These are phyloP conservation scores for Fraxinus velutina DNA, from an alignment of 305 asterid genomes.

Conservation along the genomic window DNA sequence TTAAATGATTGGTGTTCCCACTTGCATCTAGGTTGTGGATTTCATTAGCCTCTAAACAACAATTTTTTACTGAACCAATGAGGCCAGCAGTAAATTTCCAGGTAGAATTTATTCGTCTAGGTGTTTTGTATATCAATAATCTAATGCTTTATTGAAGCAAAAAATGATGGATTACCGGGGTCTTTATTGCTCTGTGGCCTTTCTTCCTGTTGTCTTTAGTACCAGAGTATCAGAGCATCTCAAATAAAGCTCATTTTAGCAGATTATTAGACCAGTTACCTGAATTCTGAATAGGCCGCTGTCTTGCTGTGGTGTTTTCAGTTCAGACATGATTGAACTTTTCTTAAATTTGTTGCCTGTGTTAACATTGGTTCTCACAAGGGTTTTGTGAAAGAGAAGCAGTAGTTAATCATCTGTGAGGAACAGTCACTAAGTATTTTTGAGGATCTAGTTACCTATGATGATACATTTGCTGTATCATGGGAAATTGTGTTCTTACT, in stretches of 20 bases:
- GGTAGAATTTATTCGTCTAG: not conserved
- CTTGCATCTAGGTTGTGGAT: not conserved
- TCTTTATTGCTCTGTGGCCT: not conserved
- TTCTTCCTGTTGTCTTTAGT: not conserved
- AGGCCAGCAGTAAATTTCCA: not conserved
- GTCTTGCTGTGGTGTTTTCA: not conserved
- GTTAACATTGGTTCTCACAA: not conserved
- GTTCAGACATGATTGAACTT: not conserved
- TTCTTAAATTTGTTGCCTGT: not conserved
- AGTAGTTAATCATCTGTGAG: not conserved
- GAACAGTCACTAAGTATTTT: not conserved
- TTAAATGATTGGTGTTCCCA: not conserved
- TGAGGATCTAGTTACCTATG: not conserved
- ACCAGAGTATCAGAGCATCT: not conserved
- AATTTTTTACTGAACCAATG: not conserved
- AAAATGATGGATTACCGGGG: not conserved
- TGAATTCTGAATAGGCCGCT: not conserved
- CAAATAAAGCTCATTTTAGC: not conserved
- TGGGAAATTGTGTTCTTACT: not conserved
- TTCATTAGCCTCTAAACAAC: not conserved
- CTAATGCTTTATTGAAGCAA: not conserved
- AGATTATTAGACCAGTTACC: not conserved
- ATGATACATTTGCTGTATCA: not conserved
- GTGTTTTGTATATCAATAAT: not conserved
- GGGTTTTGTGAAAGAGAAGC: not conserved